Conservation (phyloP, 2,329 filamentous ascomycete species). For the Teratosphaeria gauchensis region DNA sequence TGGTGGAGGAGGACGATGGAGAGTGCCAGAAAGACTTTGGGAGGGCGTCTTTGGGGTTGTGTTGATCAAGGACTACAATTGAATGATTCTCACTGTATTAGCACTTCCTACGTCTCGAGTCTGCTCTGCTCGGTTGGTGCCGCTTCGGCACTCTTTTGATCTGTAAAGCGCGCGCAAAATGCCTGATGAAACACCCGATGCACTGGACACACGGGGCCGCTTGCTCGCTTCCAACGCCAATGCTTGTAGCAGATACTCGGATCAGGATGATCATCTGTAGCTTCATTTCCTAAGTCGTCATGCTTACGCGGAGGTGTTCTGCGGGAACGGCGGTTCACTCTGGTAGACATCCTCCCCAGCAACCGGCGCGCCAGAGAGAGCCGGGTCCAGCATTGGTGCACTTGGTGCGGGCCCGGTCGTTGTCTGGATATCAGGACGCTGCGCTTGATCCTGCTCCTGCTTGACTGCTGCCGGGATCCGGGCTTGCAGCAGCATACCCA, state of each 20-base stretch:
- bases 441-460: neutral
- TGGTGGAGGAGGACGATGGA: slow-evolving; percentile 19
- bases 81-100: neutral
- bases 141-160: neutral
- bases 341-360: neutral
- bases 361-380: neutral
- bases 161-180: neutral
- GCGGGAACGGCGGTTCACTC: neutral
- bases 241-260: neutral
- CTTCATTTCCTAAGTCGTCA: neutral
- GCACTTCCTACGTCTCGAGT: neutral
- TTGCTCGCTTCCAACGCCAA: neutral
- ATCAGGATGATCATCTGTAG: neutral
- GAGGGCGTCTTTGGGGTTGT: neutral
- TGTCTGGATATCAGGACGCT: neutral
- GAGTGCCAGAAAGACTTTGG: slow-evolving; percentile 8
- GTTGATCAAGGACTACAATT: neutral
- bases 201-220: neutral
- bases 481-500: neutral
- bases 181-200: neutral
- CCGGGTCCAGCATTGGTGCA: neutral
- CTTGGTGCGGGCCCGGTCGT: neutral
- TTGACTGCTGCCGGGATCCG: neutral
- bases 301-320: neutral
- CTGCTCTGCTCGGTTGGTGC: neutral